Percentiles rank a stretch among this genome's conserved stretches.
Conservation (phyloP, 2,329 filamentous ascomycete genomes). For the Pseudocercospora vitis region DNA sequence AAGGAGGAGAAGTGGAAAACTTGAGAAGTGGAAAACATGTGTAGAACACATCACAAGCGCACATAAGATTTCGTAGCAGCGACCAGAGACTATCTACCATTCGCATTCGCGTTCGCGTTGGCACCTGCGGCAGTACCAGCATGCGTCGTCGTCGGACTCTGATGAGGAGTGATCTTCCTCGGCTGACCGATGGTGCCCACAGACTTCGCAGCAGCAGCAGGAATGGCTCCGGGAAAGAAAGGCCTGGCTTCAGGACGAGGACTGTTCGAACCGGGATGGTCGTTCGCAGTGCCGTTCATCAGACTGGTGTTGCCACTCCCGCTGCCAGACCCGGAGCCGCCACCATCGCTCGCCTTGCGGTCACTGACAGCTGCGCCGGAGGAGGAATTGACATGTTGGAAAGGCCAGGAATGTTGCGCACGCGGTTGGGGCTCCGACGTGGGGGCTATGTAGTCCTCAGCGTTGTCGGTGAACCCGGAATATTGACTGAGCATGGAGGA, state of each 20-base stretch:
- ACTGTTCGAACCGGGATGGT: constrained; percentile 38
- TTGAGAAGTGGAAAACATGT: neutral
- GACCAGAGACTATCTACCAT: constrained; percentile 31
- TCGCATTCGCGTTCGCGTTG: no score
- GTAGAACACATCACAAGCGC: constrained; percentile 2
- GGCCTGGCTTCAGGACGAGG: constrained; percentile 37
- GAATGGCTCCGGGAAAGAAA: constrained; percentile 30
- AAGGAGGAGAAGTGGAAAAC: neutral
- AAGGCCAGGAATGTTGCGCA: constrained; percentile 32
- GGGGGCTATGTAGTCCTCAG: constrained; percentile 32
- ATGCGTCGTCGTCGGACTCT: constrained; percentile 25
- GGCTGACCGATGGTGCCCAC: constrained; percentile 33
- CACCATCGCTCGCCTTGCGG: constrained; percentile 31
- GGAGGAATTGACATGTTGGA: constrained; percentile 15
- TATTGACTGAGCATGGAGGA: constrained; percentile 55
- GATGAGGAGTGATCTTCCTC: constrained; percentile 20
- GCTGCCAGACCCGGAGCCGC: no score
- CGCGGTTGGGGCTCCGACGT: constrained; percentile 24
- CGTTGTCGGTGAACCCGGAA: constrained; percentile 51
- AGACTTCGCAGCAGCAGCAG: constrained; percentile 4
- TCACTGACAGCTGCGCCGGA: constrained; percentile 23
- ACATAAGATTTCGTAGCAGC: neutral
- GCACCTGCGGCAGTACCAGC: no score
- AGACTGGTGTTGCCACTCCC: constrained; percentile 23
- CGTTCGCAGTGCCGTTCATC: constrained; percentile 29